Base-by-base conservation (phyloP, 78 protist genomes). In the Anaeramoeba flamelloides region DNA sequence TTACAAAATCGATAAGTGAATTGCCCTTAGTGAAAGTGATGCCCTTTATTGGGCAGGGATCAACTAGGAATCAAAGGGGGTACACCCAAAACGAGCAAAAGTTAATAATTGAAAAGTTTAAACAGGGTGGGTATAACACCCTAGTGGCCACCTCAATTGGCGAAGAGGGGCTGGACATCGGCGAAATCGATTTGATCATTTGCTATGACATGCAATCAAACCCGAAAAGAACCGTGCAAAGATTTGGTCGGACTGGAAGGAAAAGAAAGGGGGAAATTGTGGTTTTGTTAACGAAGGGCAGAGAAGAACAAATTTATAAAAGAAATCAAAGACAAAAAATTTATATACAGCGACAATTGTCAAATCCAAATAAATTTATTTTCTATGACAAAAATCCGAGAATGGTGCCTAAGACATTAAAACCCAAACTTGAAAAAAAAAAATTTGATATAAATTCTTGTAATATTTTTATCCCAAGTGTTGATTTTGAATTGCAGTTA, bases 221-320 rank as follows among this genome's bases (percentile, higher is more conserved):
- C 0, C 39, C 89, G n/a, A 78, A 81, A 0, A 86, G 96, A n/a
- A 38, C 40, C 22, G 84, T 90, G 3, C 98, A 95, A 87, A 84
- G 98, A 3, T 79, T 87, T 82, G 98, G 98, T 3, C 85, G 98
- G 36, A 94, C 98, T 0, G 98, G 98, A 4, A 79, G 98, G 36
- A 40, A 65, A 33, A 41, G 83, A 3, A 64, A 0, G 36, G 93
- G 88, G 36, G n/a, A n/a, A n/a, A n/a, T n/a, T n/a, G n/a, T n/a
- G n/a, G n/a, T n/a, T n/a, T n/a, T n/a, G n/a, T n/a, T n/a, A n/a
- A n/a, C n/a, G n/a, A n/a, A n/a, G n/a, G n/a, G n/a, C n/a, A n/a
- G n/a, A n/a, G n/a, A n/a, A n/a, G n/a, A n/a, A n/a, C n/a, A n/a
- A n/a, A n/a, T n/a, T n/a, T n/a, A n/a, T n/a, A n/a, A n/a, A n/a